Evolutionary conservation across 768 basidiomycete species (phyloP).

Genomic region (Agaricus sinodeliciosus): DNA sequence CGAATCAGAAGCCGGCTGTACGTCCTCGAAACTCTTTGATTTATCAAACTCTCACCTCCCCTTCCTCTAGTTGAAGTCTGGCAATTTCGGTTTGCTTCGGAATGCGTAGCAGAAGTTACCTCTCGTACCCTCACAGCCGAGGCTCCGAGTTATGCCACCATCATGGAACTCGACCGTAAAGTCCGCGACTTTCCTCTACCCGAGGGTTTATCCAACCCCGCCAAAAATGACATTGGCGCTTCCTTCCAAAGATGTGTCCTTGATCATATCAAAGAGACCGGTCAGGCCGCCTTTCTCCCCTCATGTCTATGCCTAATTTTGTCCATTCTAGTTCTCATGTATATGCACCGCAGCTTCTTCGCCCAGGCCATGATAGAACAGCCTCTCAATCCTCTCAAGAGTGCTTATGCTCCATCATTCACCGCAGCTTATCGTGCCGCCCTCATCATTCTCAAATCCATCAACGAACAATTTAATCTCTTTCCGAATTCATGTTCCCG

Average conservation of each 20-base stretch:
- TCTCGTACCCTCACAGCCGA: constrained; percentile 57
- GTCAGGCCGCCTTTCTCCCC: constrained; percentile 19
- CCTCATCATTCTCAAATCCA: constrained; percentile 46
- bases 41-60: neutral
- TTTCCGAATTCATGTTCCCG: constrained; percentile 43
- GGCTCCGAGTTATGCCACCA: constrained; percentile 54
- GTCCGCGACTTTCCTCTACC: constrained; percentile 61
- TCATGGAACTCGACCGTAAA: constrained; percentile 62
- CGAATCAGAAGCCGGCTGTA: constrained; percentile 26
- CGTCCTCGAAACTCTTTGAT: constrained; percentile 10
- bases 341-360: constrained; percentile 64
- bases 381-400: constrained; percentile 60
- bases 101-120: constrained; percentile 60
- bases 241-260: constrained; percentile 40
- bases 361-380: constrained; percentile 67
- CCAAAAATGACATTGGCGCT: constrained; percentile 26
- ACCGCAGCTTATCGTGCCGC: constrained; percentile 55
- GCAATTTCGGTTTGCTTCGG: constrained; percentile 57
- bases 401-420: constrained; percentile 58
- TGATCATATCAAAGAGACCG: constrained; percentile 42
- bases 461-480: constrained; percentile 39
- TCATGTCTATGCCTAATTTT: neutral
- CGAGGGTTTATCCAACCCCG: constrained; percentile 31
- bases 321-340: constrained; percentile 41
- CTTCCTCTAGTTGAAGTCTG: constrained; percentile 44